Conservation (phyloP, 1,284 basidiomycete species). For the Tilletia indica region DNA sequence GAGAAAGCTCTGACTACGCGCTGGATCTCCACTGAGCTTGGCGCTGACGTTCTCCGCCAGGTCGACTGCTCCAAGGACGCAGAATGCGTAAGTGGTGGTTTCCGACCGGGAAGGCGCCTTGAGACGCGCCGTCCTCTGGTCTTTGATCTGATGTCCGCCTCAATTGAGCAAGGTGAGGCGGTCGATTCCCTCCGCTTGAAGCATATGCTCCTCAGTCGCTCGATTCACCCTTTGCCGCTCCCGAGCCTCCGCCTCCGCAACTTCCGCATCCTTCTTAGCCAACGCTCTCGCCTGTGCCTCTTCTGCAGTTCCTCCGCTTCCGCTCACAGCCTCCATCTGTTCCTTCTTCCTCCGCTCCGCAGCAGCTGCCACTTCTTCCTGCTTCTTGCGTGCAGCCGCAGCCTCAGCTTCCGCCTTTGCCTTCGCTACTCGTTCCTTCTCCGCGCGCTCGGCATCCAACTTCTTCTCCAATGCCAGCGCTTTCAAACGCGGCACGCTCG, state of each 20-base stretch:
- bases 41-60: neutral
- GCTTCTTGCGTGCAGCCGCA: constrained; percentile 29
- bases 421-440: constrained; percentile 15
- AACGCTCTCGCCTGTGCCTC: constrained; percentile 16
- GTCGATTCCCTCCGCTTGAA: too few species aligned
- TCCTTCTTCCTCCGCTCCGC: constrained; percentile 25
- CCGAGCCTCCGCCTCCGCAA: too few species aligned
- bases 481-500: constrained; percentile 48
- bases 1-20: neutral
- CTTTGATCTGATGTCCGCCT: too few species aligned
- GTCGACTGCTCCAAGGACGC: neutral
- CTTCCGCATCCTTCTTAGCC: constrained; percentile 12
- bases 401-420: constrained; percentile 29
- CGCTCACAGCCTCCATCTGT: constrained; percentile 22
- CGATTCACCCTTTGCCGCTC: too few species aligned
- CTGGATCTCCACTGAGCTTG: neutral
- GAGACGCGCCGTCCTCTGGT: too few species aligned
- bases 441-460: constrained; percentile 27
- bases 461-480: constrained; percentile 48
- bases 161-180: too few species aligned
- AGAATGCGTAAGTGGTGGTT: neutral
- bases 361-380: constrained; percentile 22
- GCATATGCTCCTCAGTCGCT: too few species aligned
- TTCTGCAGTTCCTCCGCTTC: constrained; percentile 31
- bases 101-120: too few species aligned